Base-by-base conservation (phyloP, 352 stramenopile species). In the Phytophthora pinifolia region DNA sequence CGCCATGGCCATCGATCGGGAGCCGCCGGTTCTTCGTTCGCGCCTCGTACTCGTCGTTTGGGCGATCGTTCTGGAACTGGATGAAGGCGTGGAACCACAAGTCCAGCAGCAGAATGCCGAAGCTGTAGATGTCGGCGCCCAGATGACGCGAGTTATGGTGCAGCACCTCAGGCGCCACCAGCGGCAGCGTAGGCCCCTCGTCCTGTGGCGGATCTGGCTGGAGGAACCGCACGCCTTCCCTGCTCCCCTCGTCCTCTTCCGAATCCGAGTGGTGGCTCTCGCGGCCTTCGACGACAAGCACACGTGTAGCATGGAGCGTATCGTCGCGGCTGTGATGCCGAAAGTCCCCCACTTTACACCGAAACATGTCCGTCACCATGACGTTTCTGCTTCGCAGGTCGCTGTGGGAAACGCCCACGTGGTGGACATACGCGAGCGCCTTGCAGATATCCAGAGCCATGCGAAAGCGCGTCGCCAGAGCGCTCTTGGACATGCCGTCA, bases 311-410 rank as follows among this genome's bases (percentile, higher is more conserved):
- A 37, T 60, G 42, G 15, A 67, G 50, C 2, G 56, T 69, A 10
- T 67, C 51, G 42, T 63, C 53, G 17, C 65, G 58, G 20, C 59
- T 67, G 38, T 81, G 42, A 13, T 73, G 75, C 3, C 74, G 65
- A 29, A 81, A 72, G 33, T 89, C 79, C 15, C 67, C 79, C 44
- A 92, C 41, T 48, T 89, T 92, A 62, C 73, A 82, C 14, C 52
- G 52, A 45, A 85, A 78, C 14, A 66, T 20, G 18, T 80, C 71
- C 1, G 71, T 81, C 35, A 89, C 58, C 18, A 92, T 65, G 22
- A 92, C 74, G 53, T 89, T 89, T 32, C 79, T 73, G 64, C 72
- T 87, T 2, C 80, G 79, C 20, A 92, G 25, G 32, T 92, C 82
- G 32, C 69, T 70, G 22, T 92, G 82, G 8, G 69, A 76, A 27